Conservation (phyloP, 306 rosid species). For the Castanea crenata region DNA sequence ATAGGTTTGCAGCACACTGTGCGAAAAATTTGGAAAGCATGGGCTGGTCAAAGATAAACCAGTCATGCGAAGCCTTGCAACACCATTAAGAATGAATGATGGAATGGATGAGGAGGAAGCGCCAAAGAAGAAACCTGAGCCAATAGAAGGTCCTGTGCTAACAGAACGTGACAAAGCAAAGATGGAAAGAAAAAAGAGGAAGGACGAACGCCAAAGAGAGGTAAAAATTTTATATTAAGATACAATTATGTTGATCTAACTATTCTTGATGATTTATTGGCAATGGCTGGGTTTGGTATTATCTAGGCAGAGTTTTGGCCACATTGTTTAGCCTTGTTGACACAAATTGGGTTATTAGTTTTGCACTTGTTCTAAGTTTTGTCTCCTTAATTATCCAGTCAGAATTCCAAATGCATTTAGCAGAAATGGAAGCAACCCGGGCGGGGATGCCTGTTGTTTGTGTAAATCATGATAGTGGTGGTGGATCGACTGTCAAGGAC, state of each 20-base stretch:
- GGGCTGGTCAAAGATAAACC: constrained; percentile 82
- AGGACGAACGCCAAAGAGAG: constrained; percentile 97
- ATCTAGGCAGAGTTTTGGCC: background rate
- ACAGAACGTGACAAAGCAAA: constrained; percentile 81
- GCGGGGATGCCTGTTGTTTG: constrained; percentile 90
- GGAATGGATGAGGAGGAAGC: constrained; percentile 80
- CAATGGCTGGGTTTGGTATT: background rate
- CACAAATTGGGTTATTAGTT: background rate
- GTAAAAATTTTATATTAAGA: constrained; percentile 27
- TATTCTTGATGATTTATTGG: background rate
- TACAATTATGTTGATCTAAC: background rate
- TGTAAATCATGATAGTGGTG: constrained; percentile 65
- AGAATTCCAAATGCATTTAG: constrained; percentile 81
- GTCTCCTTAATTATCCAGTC: constrained; percentile 41
- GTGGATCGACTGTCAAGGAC: constrained; percentile 82
- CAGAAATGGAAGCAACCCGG: constrained; percentile 90
- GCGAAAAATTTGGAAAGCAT: constrained; percentile 87
- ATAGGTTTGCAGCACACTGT: constrained; percentile 74
- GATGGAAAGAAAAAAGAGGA: constrained; percentile 82
- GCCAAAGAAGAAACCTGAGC: constrained; percentile 86
- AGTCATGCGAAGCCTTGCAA: constrained; percentile 76
- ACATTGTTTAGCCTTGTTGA: background rate
- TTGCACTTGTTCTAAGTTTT: constrained; percentile 1
- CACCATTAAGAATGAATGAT: constrained; percentile 87
- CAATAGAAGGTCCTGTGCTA: constrained; percentile 75